These are phyloP conservation scores for Claviceps paspali DNA, from an alignment of 2,329 filamentous ascomycete genomes.

Conservation along the genomic window DNA sequence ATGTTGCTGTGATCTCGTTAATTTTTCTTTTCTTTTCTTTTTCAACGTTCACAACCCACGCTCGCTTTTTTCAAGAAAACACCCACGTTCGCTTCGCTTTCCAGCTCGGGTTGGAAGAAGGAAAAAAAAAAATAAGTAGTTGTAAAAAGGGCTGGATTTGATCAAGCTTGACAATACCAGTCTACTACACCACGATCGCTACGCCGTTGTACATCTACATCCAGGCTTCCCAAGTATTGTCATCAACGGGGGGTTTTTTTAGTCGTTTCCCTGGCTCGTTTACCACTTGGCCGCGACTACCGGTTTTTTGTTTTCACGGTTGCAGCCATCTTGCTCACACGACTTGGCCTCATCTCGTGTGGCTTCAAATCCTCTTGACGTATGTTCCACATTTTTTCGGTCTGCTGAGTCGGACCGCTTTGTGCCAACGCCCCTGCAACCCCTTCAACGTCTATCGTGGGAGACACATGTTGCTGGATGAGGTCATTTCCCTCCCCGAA, in stretches of 20 bases:
- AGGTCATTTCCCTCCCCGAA: no score
- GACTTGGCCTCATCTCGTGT: conserved; percentile 12
- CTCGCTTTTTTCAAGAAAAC: conserved; percentile 17
- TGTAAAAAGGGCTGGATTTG: not conserved
- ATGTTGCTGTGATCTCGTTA: conserved; percentile 5
- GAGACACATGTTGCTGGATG: no score
- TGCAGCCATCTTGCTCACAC: conserved; percentile 21
- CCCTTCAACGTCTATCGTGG: no score
- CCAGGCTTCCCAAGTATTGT: no score
- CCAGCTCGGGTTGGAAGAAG: not conserved
- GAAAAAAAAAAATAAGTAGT: not conserved
- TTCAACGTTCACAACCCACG: conserved; percentile 13
- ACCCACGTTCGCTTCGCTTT: conserved; percentile 5
- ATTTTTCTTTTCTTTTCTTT: conserved; percentile 5
- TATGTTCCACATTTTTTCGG: no score
- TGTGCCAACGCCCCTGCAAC: no score
- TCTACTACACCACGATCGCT: conserved; percentile 20
- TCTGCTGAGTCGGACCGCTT: no score
- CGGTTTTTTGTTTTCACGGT: conserved; percentile 17
- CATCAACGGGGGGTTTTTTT: no score
- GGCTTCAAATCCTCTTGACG: conserved; percentile 12
- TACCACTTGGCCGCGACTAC: no score
- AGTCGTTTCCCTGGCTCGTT: no score
- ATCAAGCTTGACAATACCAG: no score
- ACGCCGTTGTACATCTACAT: conserved; percentile 12